phyloP scores from a whole-genome alignment of 1,284 basidiomycete species.

The Pholiota adiposa region DNA sequence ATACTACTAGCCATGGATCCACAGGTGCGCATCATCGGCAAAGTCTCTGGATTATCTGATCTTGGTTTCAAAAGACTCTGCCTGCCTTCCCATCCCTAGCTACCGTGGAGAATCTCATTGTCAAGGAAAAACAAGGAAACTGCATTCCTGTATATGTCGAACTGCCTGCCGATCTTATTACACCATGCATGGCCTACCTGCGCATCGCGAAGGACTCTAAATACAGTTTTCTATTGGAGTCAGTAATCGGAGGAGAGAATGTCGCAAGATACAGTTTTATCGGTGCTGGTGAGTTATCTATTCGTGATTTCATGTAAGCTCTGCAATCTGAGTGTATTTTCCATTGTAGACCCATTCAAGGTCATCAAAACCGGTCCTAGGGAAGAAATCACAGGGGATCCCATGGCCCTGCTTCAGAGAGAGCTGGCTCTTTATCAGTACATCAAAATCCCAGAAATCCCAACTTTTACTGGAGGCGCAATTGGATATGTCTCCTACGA shows the following conservation, averaged over 20 bases:
- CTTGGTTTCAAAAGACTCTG: slow-evolving; percentile 52
- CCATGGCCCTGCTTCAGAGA: slow-evolving; percentile 82
- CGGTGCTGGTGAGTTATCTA: slow-evolving; percentile 75
- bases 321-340: not conserved
- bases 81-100: slow-evolving; percentile 70
- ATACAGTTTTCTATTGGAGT: slow-evolving; percentile 93
- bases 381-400: slow-evolving; percentile 87
- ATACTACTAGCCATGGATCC: slow-evolving; percentile 55
- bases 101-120: slow-evolving; percentile 72
- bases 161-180: slow-evolving; percentile 94
- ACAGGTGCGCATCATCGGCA: slow-evolving; percentile 43
- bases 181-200: slow-evolving; percentile 96
- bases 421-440: slow-evolving; percentile 90
- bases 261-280: slow-evolving; percentile 96
- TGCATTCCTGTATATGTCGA: slow-evolving; percentile 93
- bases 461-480: slow-evolving; percentile 97
- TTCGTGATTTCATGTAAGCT: not conserved
- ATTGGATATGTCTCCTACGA: slow-evolving; percentile 99
- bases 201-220: slow-evolving; percentile 91
- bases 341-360: slow-evolving; percentile 83
- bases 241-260: slow-evolving; percentile 89
- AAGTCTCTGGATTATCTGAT: slow-evolving; percentile 1
- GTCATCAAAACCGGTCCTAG: slow-evolving; percentile 88
- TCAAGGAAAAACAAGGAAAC: slow-evolving; percentile 83
- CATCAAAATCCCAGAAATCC: slow-evolving; percentile 88